Conservation (phyloP, 257 asterid genomes). For the Salvia rosmarinus region DNA sequence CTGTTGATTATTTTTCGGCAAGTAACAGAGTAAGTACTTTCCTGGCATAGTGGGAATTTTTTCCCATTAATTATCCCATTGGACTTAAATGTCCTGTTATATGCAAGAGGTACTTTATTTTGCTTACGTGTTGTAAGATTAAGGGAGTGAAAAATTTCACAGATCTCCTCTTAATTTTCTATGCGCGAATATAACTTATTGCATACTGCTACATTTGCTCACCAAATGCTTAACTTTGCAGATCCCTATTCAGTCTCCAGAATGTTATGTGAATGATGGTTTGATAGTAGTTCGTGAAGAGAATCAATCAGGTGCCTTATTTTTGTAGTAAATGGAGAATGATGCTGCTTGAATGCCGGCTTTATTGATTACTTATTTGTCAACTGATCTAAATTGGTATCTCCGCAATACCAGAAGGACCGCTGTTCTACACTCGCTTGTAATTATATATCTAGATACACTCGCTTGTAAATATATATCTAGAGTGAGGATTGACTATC, state of each 20-base stretch:
- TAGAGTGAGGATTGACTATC: not conserved
- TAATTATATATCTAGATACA: constrained; percentile 6
- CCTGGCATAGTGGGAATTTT: not conserved
- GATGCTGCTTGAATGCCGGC: constrained; percentile 30
- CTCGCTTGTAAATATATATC: constrained; percentile 20
- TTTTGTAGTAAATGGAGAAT: constrained; percentile 33
- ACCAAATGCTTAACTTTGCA: constrained; percentile 36
- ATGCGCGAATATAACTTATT: constrained; percentile 8
- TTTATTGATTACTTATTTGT: constrained; percentile 18
- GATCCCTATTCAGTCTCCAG: constrained; percentile 20
- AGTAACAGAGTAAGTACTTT: not conserved
- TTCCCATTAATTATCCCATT: not conserved
- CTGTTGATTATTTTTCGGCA: constrained; percentile 15
- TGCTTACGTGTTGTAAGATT: constrained; percentile 7
- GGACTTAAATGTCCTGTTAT: constrained; percentile 13
- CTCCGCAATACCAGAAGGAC: constrained; percentile 27
- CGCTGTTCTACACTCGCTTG: not conserved
- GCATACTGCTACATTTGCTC: constrained; percentile 17
- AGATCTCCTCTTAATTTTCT: constrained; percentile 1
- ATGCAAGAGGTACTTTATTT: constrained; percentile 1
- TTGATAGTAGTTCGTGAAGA: constrained; percentile 26
- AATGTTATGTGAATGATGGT: constrained; percentile 29
- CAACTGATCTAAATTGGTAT: constrained; percentile 18
- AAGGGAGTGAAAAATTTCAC: not conserved
- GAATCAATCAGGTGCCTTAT: constrained; percentile 34